These are phyloP conservation scores for Phoma sp. DNA, from an alignment of 2,329 filamentous ascomycete species.

Conservation along the genomic window DNA sequence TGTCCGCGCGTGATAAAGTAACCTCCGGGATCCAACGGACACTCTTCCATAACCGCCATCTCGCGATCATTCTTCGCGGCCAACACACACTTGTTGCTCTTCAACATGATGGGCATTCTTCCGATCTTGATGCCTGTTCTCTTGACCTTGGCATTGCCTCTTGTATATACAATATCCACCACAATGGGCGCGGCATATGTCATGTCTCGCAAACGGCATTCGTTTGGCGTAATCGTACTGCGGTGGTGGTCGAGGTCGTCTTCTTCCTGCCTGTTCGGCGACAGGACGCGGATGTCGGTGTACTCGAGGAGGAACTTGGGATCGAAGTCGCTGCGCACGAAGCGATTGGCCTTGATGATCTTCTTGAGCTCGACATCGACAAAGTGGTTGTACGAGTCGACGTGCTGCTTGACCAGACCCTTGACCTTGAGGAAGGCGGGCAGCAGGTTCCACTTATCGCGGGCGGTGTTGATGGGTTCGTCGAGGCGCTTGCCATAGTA, in stretches of 20 bases:
- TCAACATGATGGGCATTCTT: slow-evolving; percentile 94
- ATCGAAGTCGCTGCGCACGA: slow-evolving; percentile 90
- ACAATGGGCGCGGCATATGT: slow-evolving; percentile 97
- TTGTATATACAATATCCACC: slow-evolving; percentile 89
- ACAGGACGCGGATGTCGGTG: slow-evolving; percentile 86
- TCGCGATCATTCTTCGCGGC: slow-evolving; percentile 82
- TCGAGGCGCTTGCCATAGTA: slow-evolving; percentile 73
- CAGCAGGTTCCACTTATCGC: slow-evolving; percentile 96
- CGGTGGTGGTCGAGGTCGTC: slow-evolving; percentile 63
- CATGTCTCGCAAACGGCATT: slow-evolving; percentile 94
- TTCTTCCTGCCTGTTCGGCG: slow-evolving; percentile 79
- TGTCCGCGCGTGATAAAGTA: slow-evolving; percentile 98
- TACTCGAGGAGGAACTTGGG: slow-evolving; percentile 91
- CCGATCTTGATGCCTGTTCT: slow-evolving; percentile 80
- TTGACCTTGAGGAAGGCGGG: slow-evolving; percentile 99
- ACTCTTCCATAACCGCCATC: slow-evolving; percentile 94
- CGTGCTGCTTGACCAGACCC: slow-evolving; percentile 94
- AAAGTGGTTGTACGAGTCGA: slow-evolving; percentile 99
- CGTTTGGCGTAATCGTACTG: slow-evolving; percentile 82
- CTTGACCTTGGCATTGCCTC: slow-evolving; percentile 78
- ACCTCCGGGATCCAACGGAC: slow-evolving; percentile 91
- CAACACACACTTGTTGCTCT: slow-evolving; percentile 91
- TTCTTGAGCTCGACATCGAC: slow-evolving; percentile 96
- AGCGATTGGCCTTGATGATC: slow-evolving; percentile 89
- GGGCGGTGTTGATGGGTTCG: slow-evolving; percentile 72